Evolutionary conservation across 2,329 filamentous ascomycete species (phyloP), one percentile per base, ranked within the genome.

Genomic region (Colletotrichum eleusines): DNA sequence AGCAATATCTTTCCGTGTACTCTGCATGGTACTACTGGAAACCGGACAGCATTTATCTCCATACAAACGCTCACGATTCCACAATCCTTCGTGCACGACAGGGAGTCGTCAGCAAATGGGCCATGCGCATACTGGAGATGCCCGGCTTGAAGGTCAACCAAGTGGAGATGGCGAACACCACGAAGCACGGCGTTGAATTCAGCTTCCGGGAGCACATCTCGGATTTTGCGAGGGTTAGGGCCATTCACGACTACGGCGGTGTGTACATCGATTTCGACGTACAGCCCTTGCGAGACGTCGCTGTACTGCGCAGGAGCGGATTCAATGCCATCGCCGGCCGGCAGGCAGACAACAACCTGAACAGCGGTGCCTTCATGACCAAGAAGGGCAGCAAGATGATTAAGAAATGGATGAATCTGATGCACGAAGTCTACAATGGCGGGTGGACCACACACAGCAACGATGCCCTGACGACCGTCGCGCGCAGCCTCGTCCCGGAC

Each of bases 401-500:
- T 9, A 55, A 20, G 31, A 55, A 60, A 3, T 78, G 76, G 75
- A 72, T 67, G 66, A 69, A 74, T 20, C 54, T 48, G 28, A 77
- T 77, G 76, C 73, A 79, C 70, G 35, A 73, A 2, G 76, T 74
- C 20, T 80, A 76, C 68, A 69, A 76, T 40, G 76, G 77, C 11
- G 59, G 60, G 6, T 79, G 76, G 76, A 75, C 71, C n/a, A 76
- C 76, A 1, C 77, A 78, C 58, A 76, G 75, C 69, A 77, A 78
- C 70, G 53, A 44, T 6, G 71, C 75, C 11, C 67, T 79, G 12
- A 78, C 76, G 5, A 33, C 46, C 11, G 38, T 78, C 14, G 74
- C 81, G 16, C 90, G 91, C 74, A 82, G 83, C 68, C 81, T 94
- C n/a, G 63, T 67, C 8, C 31, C 50, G 5, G 73, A 74, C 46